phyloP scores from a whole-genome alignment of 2,329 filamentous ascomycete genomes.

The Aspergillus piperis region DNA sequence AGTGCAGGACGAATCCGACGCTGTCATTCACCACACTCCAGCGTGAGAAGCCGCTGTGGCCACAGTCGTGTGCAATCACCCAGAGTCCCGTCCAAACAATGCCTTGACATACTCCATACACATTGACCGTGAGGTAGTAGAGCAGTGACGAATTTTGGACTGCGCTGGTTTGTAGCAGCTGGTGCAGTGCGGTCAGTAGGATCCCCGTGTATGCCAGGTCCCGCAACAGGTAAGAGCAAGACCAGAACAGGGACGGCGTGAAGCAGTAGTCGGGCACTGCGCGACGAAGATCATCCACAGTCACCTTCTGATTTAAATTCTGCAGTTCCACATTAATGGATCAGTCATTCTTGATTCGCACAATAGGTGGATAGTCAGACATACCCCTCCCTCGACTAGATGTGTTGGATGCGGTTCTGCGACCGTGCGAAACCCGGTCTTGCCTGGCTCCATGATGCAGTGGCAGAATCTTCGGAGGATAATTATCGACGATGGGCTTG shows the following conservation, averaged over 20 bases:
- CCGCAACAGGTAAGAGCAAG: neutral
- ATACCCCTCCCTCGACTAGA: neutral
- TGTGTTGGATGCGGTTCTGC: neutral
- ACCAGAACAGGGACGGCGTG: neutral
- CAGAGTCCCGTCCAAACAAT: neutral
- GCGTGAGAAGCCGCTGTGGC: neutral
- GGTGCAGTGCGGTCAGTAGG: neutral
- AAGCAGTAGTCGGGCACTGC: neutral
- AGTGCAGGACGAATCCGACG: neutral
- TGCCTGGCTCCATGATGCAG: neutral
- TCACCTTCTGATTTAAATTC: neutral
- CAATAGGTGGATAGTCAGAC: neutral
- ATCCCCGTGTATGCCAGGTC: neutral
- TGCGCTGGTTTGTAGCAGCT: neutral
- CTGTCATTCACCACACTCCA: neutral
- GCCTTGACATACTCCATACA: neutral
- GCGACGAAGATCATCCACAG: neutral
- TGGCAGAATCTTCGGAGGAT: neutral
- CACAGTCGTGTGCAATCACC: neutral
- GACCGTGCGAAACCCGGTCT: neutral
- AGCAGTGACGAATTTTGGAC: neutral
- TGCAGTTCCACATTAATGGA: too few relatives aligned
- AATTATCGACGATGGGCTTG: too few relatives aligned
- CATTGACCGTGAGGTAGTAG: neutral
- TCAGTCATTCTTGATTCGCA: too few relatives aligned